A percentile compares a stretch with the other conserved stretches of the same genome.
Evolutionary conservation across 805 yeast genomes (phyloP).

Genomic region (Wickerhamiella siamensis): DNA sequence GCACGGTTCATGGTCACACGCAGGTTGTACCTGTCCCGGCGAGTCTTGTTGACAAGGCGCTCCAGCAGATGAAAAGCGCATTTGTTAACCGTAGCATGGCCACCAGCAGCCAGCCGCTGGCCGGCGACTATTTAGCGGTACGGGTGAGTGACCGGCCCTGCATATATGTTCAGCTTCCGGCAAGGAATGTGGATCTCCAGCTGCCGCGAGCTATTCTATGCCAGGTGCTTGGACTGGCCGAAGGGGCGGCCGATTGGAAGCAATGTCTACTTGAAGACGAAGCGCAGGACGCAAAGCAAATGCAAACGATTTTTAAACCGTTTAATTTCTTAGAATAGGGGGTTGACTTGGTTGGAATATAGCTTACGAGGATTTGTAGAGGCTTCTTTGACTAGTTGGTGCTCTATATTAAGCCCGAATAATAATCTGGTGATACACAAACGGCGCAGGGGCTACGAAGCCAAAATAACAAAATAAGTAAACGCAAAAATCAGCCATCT

Average conservation of each 20-base stretch:
- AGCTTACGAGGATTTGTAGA: no score
- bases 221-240: neutral
- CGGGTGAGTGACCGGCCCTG: neutral
- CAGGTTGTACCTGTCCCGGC: constrained; percentile 3
- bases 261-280: neutral
- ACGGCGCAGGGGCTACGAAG: no score
- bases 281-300: neutral
- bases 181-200: constrained; percentile 1
- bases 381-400: no score
- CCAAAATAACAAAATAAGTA: no score
- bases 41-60: neutral
- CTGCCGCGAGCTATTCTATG: constrained; percentile 3
- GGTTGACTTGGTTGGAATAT: no score
- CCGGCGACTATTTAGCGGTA: neutral
- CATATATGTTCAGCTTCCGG: neutral
- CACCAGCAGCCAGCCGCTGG: neutral
- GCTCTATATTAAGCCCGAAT: no score
- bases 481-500: no score
- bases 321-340: no score
- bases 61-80: neutral
- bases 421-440: no score
- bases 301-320: neutral
- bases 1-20: constrained; percentile 4
- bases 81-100: neutral
- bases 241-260: constrained; percentile 1